Evolutionary conservation across 106 monocot genomes (phyloP).

Genomic region (Xerophyta viscosa): DNA sequence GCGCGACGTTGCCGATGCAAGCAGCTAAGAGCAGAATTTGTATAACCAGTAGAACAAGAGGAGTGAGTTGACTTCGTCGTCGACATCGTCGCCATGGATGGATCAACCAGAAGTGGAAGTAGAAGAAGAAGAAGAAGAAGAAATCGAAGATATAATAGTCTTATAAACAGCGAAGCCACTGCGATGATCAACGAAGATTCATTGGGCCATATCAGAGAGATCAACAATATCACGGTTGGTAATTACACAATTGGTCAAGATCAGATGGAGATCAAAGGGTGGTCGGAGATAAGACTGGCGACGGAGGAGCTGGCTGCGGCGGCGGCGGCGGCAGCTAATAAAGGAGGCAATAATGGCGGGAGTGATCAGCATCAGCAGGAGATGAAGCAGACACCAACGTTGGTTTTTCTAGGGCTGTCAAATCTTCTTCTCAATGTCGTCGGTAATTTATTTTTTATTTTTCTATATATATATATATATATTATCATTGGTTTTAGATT

Average conservation of each 20-base stretch:
- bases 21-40: too few relatives aligned
- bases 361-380: not conserved
- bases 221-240: not conserved
- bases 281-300: slow-evolving; percentile 12
- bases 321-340: not conserved
- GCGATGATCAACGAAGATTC: not conserved
- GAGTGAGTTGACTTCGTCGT: not conserved
- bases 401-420: slow-evolving; percentile 4
- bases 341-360: too few relatives aligned
- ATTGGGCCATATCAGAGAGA: not conserved
- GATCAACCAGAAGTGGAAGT: not conserved
- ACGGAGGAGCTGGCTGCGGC: slow-evolving; percentile 2
- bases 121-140: not conserved
- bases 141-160: not conserved
- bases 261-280: not conserved
- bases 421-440: slow-evolving; percentile 11
- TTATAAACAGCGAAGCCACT: not conserved
- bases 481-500: not conserved
- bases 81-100: not conserved
- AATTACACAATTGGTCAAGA: not conserved
- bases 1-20: too few relatives aligned
- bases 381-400: not conserved
- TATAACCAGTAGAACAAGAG: too few relatives aligned
- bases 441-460: not conserved
- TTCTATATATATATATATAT: not conserved